Percentiles rank a stretch among this genome's conserved stretches.
These are phyloP conservation scores for Aleurites moluccanus DNA, from an alignment of 441 rosid genomes.

Conservation along the genomic window DNA sequence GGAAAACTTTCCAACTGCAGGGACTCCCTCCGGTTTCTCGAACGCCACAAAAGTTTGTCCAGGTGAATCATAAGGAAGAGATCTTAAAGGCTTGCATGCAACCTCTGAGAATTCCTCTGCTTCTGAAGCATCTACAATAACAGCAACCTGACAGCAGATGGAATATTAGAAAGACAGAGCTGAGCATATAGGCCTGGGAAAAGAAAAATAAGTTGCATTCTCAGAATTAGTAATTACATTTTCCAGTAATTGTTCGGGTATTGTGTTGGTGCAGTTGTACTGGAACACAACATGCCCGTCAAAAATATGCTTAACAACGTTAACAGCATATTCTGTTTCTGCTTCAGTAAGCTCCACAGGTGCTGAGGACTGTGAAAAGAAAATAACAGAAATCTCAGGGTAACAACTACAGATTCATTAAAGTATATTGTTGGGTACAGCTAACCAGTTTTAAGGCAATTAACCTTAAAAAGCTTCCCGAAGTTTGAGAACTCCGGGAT, in stretches of 20 bases:
- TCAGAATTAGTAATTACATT: constrained; percentile 52
- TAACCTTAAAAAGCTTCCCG: constrained; percentile 93
- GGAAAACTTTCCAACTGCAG: constrained; percentile 86
- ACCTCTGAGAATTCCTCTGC: constrained; percentile 77
- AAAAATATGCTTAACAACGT: constrained; percentile 91
- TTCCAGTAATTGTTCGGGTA: constrained; percentile 91
- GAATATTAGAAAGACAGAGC: constrained; percentile 17
- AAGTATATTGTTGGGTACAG: constrained; percentile 8
- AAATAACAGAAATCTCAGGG: constrained; percentile 13
- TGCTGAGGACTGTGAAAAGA: constrained; percentile 60
- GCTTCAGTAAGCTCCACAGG: constrained; percentile 98
- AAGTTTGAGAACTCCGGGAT: constrained; percentile 75
- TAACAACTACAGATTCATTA: constrained; percentile 8
- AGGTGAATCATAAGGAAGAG: constrained; percentile 93
- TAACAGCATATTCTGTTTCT: constrained; percentile 96
- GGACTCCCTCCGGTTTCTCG: constrained; percentile 81
- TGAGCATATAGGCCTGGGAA: constrained; percentile 11
- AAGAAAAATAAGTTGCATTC: constrained; percentile 1
- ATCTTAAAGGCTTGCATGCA: constrained; percentile 61
- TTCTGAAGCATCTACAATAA: constrained; percentile 87
- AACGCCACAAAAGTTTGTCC: constrained; percentile 88
- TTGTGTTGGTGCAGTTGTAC: constrained; percentile 95
- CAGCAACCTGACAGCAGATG: constrained; percentile 60
- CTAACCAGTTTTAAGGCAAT: constrained; percentile 15
- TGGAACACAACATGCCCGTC: constrained; percentile 86